Evolutionary conservation across 2,329 filamentous ascomycete genomes (phyloP).

Genomic region (Beauveria sp.): DNA sequence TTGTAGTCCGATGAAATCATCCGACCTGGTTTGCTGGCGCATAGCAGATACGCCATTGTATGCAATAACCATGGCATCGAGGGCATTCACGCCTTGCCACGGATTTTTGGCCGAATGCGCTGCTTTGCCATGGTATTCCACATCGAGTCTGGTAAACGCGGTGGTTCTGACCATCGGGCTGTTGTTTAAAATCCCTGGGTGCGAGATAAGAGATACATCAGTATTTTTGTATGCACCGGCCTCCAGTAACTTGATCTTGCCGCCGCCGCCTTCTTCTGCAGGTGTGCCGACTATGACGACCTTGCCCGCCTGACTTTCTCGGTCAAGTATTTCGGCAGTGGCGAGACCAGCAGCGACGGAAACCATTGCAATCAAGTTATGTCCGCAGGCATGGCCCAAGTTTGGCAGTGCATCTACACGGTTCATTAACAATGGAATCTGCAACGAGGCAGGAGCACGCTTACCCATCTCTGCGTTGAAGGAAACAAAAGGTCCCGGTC

Average conservation of each 20-base stretch:
- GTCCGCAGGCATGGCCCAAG: constrained; percentile 46
- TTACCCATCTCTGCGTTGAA: constrained; percentile 33
- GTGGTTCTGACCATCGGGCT: constrained; percentile 43
- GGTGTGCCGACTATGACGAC: constrained; percentile 42
- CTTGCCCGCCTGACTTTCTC: constrained; percentile 2
- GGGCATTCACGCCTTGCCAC: constrained; percentile 52
- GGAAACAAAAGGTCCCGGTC: constrained; percentile 29
- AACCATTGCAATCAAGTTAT: constrained; percentile 45
- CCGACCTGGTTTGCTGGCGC: constrained; percentile 48
- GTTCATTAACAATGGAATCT: neutral
- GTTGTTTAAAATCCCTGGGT: constrained; percentile 28
- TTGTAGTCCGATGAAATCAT: constrained; percentile 42
- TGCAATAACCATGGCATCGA: constrained; percentile 46
- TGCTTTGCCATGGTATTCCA: constrained; percentile 45
- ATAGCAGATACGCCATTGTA: constrained; percentile 43
- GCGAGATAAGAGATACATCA: constrained; percentile 24
- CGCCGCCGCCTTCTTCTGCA: constrained; percentile 45
- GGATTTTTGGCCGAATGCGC: constrained; percentile 51
- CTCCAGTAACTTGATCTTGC: constrained; percentile 40
- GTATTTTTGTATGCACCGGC: constrained; percentile 36
- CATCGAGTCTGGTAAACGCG: constrained; percentile 41
- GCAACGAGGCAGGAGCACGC: neutral
- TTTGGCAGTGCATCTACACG: constrained; percentile 38
- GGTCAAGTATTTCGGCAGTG: constrained; percentile 2
- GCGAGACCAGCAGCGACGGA: constrained; percentile 34